phyloP scores from a whole-genome alignment of 208 protist species.

The Crithidia thermophila region DNA sequence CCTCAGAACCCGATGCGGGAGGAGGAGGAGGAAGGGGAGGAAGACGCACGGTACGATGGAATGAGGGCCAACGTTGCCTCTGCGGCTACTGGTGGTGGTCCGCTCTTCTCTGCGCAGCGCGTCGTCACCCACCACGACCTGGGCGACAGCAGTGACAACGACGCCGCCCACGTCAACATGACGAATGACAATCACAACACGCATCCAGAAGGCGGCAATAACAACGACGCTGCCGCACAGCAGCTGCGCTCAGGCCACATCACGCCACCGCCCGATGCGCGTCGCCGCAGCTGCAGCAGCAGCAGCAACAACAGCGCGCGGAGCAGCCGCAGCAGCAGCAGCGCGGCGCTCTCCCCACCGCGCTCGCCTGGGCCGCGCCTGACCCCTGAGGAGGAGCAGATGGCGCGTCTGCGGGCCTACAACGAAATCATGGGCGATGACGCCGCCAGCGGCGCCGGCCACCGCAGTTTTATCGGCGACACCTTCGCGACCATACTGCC shows the following conservation, averaged over 20 bases:
- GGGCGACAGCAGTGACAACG: conserved; percentile 1
- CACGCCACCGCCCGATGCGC: not conserved
- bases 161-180: not conserved
- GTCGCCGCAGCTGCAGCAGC: conserved; percentile 7
- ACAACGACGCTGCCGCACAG: no score
- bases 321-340: not conserved
- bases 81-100: not conserved
- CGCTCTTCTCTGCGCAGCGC: not conserved
- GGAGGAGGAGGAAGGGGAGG: not conserved
- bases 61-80: not conserved
- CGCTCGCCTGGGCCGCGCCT: conserved; percentile 11
- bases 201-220: not conserved
- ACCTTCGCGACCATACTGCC: conserved; percentile 34
- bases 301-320: conserved; percentile 1
- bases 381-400: conserved; percentile 45
- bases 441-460: not conserved
- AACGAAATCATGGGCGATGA: conserved; percentile 21
- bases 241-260: no score
- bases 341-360: not conserved
- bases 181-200: not conserved
- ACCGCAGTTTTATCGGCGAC: conserved; percentile 33
- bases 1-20: not conserved
- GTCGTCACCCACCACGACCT: conserved; percentile 3
- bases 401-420: conserved; percentile 41
- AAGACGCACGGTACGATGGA: not conserved